A percentile compares a stretch with the other conserved stretches of the same genome.
Evolutionary conservation across 768 basidiomycete species (phyloP).

Genomic region (Crassisporium funariophilum): DNA sequence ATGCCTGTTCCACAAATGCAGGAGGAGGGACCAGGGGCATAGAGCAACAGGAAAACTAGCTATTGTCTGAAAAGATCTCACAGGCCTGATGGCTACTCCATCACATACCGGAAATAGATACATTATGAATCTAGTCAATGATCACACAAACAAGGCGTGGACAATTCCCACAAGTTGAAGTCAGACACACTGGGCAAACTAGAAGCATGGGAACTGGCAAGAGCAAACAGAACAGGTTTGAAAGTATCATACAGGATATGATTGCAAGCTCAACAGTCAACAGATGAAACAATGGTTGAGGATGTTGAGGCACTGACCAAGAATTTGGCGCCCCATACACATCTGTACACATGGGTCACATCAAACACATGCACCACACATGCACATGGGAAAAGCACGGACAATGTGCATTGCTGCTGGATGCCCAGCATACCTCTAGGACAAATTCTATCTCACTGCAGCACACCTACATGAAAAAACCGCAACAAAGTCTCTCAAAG

Average conservation of each 20-base stretch:
- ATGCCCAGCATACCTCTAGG: conserved; percentile 31
- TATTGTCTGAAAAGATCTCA: conserved; percentile 30
- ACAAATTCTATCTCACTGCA: conserved; percentile 34
- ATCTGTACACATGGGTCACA: conserved; percentile 33
- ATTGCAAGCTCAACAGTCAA: conserved; percentile 17
- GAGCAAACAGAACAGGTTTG: conserved; percentile 18
- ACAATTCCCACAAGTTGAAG: conserved; percentile 24
- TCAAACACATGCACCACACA: conserved; percentile 35
- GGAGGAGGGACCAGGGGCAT: conserved; percentile 17
- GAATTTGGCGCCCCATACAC: conserved; percentile 31
- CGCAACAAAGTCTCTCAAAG: conserved; percentile 5
- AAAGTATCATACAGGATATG: conserved; percentile 16
- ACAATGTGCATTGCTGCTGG: conserved; percentile 26
- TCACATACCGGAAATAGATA: conserved; percentile 25
- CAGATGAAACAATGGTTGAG: conserved; percentile 17
- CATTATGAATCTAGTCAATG: conserved; percentile 34
- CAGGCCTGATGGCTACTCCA: conserved; percentile 14
- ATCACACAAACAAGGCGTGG: conserved; percentile 29
- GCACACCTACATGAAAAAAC: conserved; percentile 22
- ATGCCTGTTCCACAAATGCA: conserved; percentile 28
- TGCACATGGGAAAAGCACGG: conserved; percentile 26
- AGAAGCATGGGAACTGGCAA: conserved; percentile 24
- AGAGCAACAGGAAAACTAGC: conserved; percentile 24
- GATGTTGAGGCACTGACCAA: conserved; percentile 3
- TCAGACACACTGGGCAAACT: conserved; percentile 19